phyloP scores from a whole-genome alignment of 495 filamentous ascomycete genomes.

The Elasticomyces elasticus region DNA sequence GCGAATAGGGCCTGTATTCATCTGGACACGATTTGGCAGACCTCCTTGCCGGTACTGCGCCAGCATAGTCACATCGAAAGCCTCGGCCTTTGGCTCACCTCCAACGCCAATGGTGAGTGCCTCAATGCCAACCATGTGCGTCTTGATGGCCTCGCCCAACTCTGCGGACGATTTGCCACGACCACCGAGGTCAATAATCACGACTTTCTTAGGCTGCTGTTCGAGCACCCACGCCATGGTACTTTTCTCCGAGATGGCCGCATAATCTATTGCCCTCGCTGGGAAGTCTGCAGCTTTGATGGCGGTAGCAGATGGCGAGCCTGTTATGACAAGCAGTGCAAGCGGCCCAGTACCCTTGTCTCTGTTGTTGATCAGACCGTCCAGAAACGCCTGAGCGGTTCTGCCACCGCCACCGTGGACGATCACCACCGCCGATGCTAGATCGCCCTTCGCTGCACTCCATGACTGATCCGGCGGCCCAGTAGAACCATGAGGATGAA shows the following conservation, averaged over 20 bases:
- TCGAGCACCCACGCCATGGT: slow-evolving; percentile 19
- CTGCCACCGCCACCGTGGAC: slow-evolving; percentile 17
- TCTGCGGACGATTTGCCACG: slow-evolving; percentile 32
- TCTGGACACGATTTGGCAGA: slow-evolving; percentile 25
- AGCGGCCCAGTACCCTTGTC: slow-evolving; percentile 10
- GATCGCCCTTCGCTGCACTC: slow-evolving; percentile 37
- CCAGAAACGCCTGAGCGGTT: slow-evolving; percentile 19
- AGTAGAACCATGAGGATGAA: slow-evolving; percentile 31
- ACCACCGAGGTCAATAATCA: slow-evolving; percentile 45
- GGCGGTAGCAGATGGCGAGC: background rate
- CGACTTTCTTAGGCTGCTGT: slow-evolving; percentile 31
- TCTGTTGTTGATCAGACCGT: slow-evolving; percentile 15
- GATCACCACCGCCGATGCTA: slow-evolving; percentile 33
- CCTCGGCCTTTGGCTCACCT: slow-evolving; percentile 33
- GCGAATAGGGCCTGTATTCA: slow-evolving; percentile 38
- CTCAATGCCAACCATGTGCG: slow-evolving; percentile 15
- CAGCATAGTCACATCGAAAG: slow-evolving; percentile 22
- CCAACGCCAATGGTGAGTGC: slow-evolving; percentile 36
- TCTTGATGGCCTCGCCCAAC: slow-evolving; percentile 30
- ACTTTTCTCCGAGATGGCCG: slow-evolving; percentile 7
- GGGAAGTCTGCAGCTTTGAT: slow-evolving; percentile 16
- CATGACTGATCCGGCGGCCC: slow-evolving; percentile 26
- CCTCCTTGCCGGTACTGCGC: background rate
- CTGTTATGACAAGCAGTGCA: slow-evolving; percentile 21
- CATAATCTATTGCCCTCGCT: slow-evolving; percentile 22